Evolutionary conservation across 345 rosid genomes (phyloP), one percentile per base, ranked within the genome.

Genomic region (Bruguiera gymnorhiza): DNA sequence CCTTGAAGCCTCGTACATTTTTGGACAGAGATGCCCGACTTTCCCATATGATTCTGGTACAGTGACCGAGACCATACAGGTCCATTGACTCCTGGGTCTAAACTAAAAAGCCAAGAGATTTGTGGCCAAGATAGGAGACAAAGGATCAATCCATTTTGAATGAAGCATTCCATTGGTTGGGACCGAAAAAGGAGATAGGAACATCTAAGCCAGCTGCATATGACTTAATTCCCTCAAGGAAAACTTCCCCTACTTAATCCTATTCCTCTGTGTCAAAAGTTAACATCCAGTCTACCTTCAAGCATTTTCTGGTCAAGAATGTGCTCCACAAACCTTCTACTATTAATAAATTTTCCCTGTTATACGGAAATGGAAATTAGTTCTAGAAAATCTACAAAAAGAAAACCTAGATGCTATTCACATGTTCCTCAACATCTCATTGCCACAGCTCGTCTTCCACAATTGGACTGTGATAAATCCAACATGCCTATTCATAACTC

Each of bases 371-470:
- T 31, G 39, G 20, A 60, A 23, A 20, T 51, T n/a, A n/a, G 56
- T 27, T 24, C 30, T 61, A 55, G 52, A 55, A 16, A 59, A 39
- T 34, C 52, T 13, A 63, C 20, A 61, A 36, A 67, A 70, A 60
- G 21, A 69, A 50, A 32, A 62, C 31, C 50, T 58, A 27, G 36
- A 63, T 55, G 54, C 67, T 64, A 43, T 30, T 75, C 76, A 59
- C 67, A 48, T 63, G 50, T 31, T 39, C 48, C 26, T 66, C 71
- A 18, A 68, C 78, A 70, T 62, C 75, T 59, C 37, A 65, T 51
- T 29, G 36, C 19, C 58, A 39, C n/a, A 43, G 32, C 59, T 4
- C 26, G 5, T 55, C 55, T 39, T 62, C 56, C 19, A 19, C 27
- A 21, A 54, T 50, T n/a, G 26, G 21, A 39, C 46, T 10, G 46